These are phyloP conservation scores for Hygrophila difformis DNA, from an alignment of 257 asterid species.

Conservation along the genomic window DNA sequence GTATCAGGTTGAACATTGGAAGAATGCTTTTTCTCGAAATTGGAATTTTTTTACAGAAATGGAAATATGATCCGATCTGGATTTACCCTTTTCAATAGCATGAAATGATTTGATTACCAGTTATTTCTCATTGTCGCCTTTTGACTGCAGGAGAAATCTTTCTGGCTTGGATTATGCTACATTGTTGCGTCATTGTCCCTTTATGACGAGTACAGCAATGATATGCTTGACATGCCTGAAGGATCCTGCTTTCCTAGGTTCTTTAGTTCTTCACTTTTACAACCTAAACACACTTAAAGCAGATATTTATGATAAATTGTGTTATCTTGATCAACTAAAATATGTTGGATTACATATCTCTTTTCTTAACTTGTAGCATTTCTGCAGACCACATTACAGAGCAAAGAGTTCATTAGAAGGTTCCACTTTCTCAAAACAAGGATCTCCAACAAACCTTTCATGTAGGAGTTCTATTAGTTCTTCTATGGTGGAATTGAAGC, in stretches of 20 bases:
- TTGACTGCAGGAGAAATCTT: conserved; percentile 65
- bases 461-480: conserved; percentile 32
- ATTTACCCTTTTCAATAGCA: background rate
- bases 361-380: conserved; percentile 7
- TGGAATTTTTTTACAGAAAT: background rate
- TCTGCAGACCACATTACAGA: conserved; percentile 58
- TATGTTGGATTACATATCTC: background rate
- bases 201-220: conserved; percentile 92
- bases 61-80: background rate
- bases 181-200: conserved; percentile 77
- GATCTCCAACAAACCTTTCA: conserved; percentile 40
- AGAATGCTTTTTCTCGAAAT: conserved; percentile 5
- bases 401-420: conserved; percentile 29
- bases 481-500: conserved; percentile 69
- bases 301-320: no score
- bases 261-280: background rate
- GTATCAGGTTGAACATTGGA: conserved; percentile 59
- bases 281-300: no score
- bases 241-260: conserved; percentile 97
- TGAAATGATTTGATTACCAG: background rate
- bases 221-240: conserved; percentile 86
- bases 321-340: no score
- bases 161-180: conserved; percentile 83
- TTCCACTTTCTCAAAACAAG: conserved; percentile 42
- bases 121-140: background rate